Evolutionary conservation across 169 alveolate species (phyloP).

Genomic region (Eimeria maxima): DNA sequence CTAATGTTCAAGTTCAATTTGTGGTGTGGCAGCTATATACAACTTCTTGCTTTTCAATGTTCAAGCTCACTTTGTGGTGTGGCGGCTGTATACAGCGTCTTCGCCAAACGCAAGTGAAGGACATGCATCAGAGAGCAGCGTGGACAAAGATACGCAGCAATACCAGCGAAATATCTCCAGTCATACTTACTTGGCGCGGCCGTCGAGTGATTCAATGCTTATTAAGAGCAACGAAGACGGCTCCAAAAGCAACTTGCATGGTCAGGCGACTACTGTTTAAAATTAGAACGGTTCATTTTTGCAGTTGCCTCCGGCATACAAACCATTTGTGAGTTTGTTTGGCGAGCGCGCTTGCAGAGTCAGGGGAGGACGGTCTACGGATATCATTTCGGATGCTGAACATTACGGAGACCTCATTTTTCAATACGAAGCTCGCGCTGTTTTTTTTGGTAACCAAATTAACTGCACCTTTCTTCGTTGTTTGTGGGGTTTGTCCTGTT

Average conservation of each 20-base stretch:
- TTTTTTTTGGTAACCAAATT: slow-evolving; percentile 73
- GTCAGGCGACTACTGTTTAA: neutral
- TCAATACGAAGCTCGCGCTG: slow-evolving; percentile 85
- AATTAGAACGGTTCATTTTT: neutral
- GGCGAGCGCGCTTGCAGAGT: slow-evolving; percentile 5
- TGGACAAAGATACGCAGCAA: neutral
- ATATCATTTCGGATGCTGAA: slow-evolving; percentile 87
- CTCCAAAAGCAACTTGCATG: neutral
- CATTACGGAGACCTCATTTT: slow-evolving; percentile 85
- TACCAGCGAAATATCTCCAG: slow-evolving; percentile 52
- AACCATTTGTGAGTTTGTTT: neutral
- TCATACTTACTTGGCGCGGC: slow-evolving; percentile 75
- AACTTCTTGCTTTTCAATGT: neutral
- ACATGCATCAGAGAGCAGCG: slow-evolving; percentile 41
- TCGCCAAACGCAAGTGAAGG: slow-evolving; percentile 37
- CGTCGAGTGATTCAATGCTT: slow-evolving; percentile 65
- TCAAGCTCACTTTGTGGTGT: neutral
- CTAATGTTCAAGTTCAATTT: neutral
- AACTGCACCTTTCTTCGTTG: neutral
- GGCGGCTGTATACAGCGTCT: slow-evolving; percentile 19
- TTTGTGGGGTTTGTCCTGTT: neutral
- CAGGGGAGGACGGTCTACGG: slow-evolving; percentile 27
- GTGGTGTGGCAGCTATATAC: neutral
- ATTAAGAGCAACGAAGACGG: slow-evolving; percentile 44
- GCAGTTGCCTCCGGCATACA: neutral